Conservation (phyloP, 2,329 filamentous ascomycete genomes). For the Hypomyces perniciosus region DNA sequence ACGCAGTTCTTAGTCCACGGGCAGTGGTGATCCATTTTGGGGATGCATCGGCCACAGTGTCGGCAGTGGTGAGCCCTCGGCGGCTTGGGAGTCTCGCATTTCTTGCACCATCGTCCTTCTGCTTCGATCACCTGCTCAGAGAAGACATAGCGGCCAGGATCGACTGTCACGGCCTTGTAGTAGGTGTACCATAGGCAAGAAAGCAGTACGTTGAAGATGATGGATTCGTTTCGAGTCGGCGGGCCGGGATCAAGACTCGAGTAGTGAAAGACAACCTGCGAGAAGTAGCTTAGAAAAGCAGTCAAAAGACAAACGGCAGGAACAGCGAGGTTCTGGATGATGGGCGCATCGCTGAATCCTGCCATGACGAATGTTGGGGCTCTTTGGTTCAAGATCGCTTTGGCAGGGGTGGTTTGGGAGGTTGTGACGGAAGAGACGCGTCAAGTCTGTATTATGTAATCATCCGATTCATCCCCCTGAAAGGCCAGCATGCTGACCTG, state of each 20-base stretch:
- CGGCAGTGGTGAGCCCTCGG: slow-evolving; percentile 77
- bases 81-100: slow-evolving; percentile 69
- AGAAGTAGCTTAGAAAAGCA: slow-evolving; percentile 62
- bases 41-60: slow-evolving; percentile 66
- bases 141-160: slow-evolving; percentile 52
- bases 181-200: slow-evolving; percentile 64
- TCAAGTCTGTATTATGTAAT: slow-evolving; percentile 2
- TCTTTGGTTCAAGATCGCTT: not conserved
- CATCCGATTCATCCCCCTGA: not conserved
- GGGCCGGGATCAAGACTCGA: slow-evolving; percentile 53
- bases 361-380: slow-evolving; percentile 28
- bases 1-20: slow-evolving; percentile 83
- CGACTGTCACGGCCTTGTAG: slow-evolving; percentile 51
- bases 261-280: slow-evolving; percentile 63
- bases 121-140: slow-evolving; percentile 29
- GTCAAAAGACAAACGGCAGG: slow-evolving; percentile 62
- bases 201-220: slow-evolving; percentile 62
- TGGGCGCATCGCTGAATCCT: slow-evolving; percentile 35
- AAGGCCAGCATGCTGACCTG: not conserved
- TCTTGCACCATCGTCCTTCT: slow-evolving; percentile 60
- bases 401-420: not conserved
- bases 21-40: slow-evolving; percentile 83
- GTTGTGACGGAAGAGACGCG: not conserved
- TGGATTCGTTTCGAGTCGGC: slow-evolving; percentile 48
- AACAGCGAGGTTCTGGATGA: slow-evolving; percentile 55